Evolutionary conservation across 1,139 yeast species (phyloP).

Genomic region (Kodamaea arcana): DNA sequence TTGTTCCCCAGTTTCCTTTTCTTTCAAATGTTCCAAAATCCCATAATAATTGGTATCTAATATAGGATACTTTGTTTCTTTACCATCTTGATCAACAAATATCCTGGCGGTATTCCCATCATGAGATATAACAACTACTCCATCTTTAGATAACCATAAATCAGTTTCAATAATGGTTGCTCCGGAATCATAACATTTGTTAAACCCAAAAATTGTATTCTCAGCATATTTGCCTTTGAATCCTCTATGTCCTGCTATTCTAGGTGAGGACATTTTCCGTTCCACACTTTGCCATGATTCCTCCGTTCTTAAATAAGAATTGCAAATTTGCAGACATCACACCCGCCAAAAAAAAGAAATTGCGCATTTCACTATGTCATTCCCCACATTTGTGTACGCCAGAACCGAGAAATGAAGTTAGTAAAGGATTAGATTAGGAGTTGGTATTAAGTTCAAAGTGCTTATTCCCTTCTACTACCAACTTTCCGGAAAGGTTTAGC

Average conservation of each 20-base stretch:
- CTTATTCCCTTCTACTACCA: too few species aligned
- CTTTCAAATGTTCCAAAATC: constrained; percentile 47
- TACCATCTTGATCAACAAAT: constrained; percentile 48
- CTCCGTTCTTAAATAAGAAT: not conserved
- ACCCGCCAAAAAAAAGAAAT: not conserved
- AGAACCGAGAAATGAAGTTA: too few species aligned
- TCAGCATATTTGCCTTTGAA: constrained; percentile 69
- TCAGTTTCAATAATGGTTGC: constrained; percentile 80
- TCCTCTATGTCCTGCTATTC: constrained; percentile 45
- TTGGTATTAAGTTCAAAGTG: too few species aligned
- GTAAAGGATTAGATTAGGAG: too few species aligned
- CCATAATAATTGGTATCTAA: constrained; percentile 35
- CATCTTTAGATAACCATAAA: constrained; percentile 72
- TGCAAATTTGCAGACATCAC: not conserved
- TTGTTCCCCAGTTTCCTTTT: constrained; percentile 51
- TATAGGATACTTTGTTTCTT: constrained; percentile 37
- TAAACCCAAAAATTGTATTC: constrained; percentile 71
- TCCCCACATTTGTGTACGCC: too few species aligned
- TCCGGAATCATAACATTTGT: constrained; percentile 65
- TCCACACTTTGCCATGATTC: too few species aligned
- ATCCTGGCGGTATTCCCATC: constrained; percentile 58
- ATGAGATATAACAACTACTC: constrained; percentile 72
- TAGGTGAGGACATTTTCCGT: constrained; percentile 18
- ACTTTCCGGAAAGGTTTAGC: not conserved
- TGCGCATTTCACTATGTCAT: too few species aligned